Evolutionary conservation across 768 basidiomycete genomes (phyloP), one percentile per base, ranked within the genome.

Genomic region (Suillus sp.): DNA sequence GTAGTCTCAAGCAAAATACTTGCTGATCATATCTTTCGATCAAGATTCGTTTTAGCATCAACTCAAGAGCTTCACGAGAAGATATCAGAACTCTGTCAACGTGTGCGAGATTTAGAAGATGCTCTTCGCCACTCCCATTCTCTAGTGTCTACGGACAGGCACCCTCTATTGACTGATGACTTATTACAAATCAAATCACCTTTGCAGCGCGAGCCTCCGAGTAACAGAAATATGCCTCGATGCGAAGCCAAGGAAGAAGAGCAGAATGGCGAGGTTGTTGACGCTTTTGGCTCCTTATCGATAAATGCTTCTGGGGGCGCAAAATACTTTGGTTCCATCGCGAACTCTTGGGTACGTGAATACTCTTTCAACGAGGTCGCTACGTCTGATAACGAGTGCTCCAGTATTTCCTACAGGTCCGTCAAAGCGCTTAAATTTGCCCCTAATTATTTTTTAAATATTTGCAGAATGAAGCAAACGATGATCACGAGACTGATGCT

Each of bases 41-140:
- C 1, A 66, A 90, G 90, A 25, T 93, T 92, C 69, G 90, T 92
- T 1, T 83, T 92, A 34, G 91, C 90, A 0, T 90, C 89, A 0
- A 92, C 90, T 0, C 88, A 89, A 73, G 91, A 92, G 67, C 79
- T 93, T 1, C 91, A 93, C 69, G 90, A 92, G 74, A 92, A 93
- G 74, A 92, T 93, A 60, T 78, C 84, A 22, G 86, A 91, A 69
- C 83, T 93, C 5, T 85, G 87, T 34, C 84, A 77, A 65, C 90
- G 91, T 50, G 86, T 92, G 27, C 85, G 91, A 62, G 86, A 92
- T 58, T 82, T 93, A 25, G 91, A 93, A 69, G 91, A 93, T 67
- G 85, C 78, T 10, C 76, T 93, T 32, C 82, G 89, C 32, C 69
- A 77, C 1, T 83, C 87, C 0, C 89, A 93, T 67, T 74, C 80